These are phyloP conservation scores for sweet orange (Citrus sinensis) DNA, from an alignment of 345 rosid species.

Conservation along the genomic window DVS_A1.0 CM039165.1:33789001-33789500, in stretches of 20 bases:
- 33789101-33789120: not conserved
- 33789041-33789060: too few relatives aligned
- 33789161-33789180: conserved; percentile 66
- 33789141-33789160: conserved; percentile 63
- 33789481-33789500: conserved; percentile 68
- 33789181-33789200: conserved; percentile 76
- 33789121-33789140: not conserved
- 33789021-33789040: not conserved
- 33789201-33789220: conserved; percentile 52
- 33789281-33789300: conserved; percentile 36
- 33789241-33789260: conserved; percentile 73
- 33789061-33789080: too few relatives aligned
- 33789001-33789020: conserved; percentile 12
- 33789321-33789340: not conserved
- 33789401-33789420: conserved; percentile 44
- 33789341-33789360: not conserved
- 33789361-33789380: conserved; percentile 22
- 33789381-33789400: conserved; percentile 24
- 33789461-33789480: conserved; percentile 53
- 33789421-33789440: conserved; percentile 7
- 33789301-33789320: conserved; percentile 35
- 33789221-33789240: conserved; percentile 75
- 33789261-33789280: conserved; percentile 14
- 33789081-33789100: not conserved
- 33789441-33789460: conserved; percentile 16